Percentiles rank a stretch among this genome's conserved stretches.
Conservation (phyloP, 257 asterid genomes). For the Penstemon newberryi region DNA sequence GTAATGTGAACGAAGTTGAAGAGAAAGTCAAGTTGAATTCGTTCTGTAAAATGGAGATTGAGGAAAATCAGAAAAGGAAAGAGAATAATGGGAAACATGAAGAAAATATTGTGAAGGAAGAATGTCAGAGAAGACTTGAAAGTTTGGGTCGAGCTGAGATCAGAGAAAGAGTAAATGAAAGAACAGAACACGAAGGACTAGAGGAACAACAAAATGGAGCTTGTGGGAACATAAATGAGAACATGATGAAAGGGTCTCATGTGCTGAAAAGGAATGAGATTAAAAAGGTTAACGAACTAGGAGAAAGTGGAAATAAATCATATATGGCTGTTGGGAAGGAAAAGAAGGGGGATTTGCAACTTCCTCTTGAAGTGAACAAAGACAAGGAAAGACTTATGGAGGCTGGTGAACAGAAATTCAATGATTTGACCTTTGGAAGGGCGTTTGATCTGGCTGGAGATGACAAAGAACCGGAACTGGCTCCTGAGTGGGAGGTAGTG, state of each 20-base stretch:
- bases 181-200: conserved; percentile 37
- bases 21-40: conserved; percentile 28
- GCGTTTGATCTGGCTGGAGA: conserved; percentile 23
- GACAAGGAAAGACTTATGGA: conserved; percentile 27
- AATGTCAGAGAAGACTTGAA: conserved; percentile 35
- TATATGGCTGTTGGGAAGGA: conserved; percentile 32
- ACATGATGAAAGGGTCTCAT: conserved; percentile 29
- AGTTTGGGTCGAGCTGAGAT: conserved; percentile 35
- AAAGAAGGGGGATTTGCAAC: conserved; percentile 30
- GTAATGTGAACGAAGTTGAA: conserved; percentile 33
- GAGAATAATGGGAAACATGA: conserved; percentile 32
- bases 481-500: conserved; percentile 31
- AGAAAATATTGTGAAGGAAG: conserved; percentile 32
- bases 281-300: conserved; percentile 24
- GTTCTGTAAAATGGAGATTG: conserved; percentile 30
- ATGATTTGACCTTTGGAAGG: conserved; percentile 28
- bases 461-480: conserved; percentile 29
- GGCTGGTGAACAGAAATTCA: conserved; percentile 34
- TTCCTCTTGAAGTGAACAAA: conserved; percentile 25
- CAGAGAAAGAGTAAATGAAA: conserved; percentile 31
- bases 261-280: conserved; percentile 30
- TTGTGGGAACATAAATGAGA: conserved; percentile 31
- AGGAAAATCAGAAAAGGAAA: conserved; percentile 32
- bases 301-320: conserved; percentile 31
- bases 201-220: conserved; percentile 34